Conservation (phyloP, 1,284 basidiomycete species). For the Rhodotorula sp. region DNA sequence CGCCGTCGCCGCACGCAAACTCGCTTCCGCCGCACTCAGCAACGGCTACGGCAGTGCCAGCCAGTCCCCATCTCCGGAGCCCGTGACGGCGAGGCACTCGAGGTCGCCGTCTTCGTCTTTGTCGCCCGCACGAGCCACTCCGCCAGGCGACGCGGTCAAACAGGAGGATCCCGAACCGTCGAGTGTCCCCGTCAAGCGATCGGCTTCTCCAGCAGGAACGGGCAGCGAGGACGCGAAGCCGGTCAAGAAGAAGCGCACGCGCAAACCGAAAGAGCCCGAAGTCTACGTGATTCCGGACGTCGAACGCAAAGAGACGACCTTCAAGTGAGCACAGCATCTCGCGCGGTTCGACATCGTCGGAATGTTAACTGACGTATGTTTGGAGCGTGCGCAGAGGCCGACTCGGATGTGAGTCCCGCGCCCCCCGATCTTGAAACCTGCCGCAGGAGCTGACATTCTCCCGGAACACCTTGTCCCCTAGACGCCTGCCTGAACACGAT, state of each 20-base stretch:
- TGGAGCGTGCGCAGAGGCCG: slow-evolving; percentile 55
- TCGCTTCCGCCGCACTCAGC: slow-evolving; percentile 20
- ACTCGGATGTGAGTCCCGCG: slow-evolving; percentile 40
- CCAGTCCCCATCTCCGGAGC: not conserved
- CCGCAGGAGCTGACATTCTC: too few species aligned
- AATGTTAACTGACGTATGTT: not conserved
- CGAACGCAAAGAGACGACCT: slow-evolving; percentile 58
- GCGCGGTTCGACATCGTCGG: too few species aligned
- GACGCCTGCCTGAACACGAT: slow-evolving; percentile 79
- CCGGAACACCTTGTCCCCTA: not conserved
- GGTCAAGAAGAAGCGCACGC: slow-evolving; percentile 52
- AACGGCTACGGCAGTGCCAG: slow-evolving; percentile 1
- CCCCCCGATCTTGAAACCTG: too few species aligned
- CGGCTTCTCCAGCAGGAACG: not conserved
- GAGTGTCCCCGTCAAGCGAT: not conserved
- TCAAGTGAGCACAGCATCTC: slow-evolving; percentile 32
- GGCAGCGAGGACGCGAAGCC: slow-evolving; percentile 5
- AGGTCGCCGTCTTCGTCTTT: slow-evolving; percentile 27
- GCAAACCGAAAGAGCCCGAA: slow-evolving; percentile 59
- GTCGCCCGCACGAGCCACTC: slow-evolving; percentile 6
- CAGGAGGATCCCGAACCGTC: not conserved
- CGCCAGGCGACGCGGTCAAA: not conserved
- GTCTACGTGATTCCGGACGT: slow-evolving; percentile 67
- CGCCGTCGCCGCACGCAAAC: slow-evolving; percentile 20
- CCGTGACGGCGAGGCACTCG: too few species aligned